These are phyloP conservation scores for Epichloe elymi DNA, from an alignment of 2,329 filamentous ascomycete genomes.

Conservation along the genomic window DNA sequence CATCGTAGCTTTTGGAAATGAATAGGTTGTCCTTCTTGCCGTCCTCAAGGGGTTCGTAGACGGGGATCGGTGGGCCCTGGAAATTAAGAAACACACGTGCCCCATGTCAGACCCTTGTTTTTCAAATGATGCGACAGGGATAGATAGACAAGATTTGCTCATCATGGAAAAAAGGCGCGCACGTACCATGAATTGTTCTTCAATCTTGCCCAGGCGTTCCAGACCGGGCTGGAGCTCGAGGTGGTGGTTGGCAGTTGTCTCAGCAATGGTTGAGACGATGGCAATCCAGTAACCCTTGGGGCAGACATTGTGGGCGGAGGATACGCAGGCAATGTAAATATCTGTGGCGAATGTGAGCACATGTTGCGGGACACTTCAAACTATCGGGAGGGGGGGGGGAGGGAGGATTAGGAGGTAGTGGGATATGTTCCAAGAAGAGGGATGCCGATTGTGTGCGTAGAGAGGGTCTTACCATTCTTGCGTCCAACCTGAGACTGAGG, in stretches of 20 bases:
- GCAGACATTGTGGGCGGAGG: constrained; percentile 92
- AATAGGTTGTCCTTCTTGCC: constrained; percentile 84
- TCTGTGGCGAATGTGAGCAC: constrained; percentile 36
- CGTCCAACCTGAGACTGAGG: constrained; percentile 94
- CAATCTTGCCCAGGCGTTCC: constrained; percentile 80
- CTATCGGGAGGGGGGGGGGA: too few species aligned
- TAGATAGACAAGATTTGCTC: neutral
- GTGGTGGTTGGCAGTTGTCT: constrained; percentile 85
- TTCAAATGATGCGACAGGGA: neutral
- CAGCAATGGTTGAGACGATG: constrained; percentile 94
- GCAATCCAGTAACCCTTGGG: constrained; percentile 98
- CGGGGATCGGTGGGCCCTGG: constrained; percentile 68
- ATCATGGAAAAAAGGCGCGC: neutral
- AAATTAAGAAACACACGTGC: neutral
- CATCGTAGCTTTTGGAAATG: constrained; percentile 97
- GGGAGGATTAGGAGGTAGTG: too few species aligned
- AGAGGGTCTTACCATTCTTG: constrained; percentile 62
- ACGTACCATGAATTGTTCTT: constrained; percentile 88
- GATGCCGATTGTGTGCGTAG: constrained; percentile 1
- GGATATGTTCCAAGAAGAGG: neutral
- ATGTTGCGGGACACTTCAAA: neutral
- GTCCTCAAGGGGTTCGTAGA: constrained; percentile 80
- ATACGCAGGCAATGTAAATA: constrained; percentile 94
- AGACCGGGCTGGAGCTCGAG: constrained; percentile 86
- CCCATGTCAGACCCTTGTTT: neutral